phyloP scores from a whole-genome alignment of 2,329 filamentous ascomycete species.

The Pyricularia pennisetigena region DNA sequence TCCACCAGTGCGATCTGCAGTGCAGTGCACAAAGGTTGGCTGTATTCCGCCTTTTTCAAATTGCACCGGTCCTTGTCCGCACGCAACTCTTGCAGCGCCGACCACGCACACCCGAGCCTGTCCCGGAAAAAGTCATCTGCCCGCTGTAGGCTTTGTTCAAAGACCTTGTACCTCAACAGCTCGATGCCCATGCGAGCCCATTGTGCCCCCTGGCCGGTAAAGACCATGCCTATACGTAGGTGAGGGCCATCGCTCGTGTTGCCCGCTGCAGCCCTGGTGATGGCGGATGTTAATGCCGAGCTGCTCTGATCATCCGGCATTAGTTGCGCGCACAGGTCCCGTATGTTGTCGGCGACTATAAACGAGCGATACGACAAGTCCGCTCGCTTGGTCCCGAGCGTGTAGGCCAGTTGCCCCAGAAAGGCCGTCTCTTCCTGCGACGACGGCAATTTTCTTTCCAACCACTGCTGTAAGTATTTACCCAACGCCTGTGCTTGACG shows the following conservation, averaged over 20 bases:
- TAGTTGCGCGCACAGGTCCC: not conserved
- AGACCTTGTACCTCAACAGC: constrained; percentile 13
- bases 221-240: constrained; percentile 15
- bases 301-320: not conserved
- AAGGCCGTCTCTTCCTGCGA: constrained; percentile 7
- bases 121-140: constrained; percentile 9
- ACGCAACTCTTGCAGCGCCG: constrained; percentile 16
- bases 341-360: constrained; percentile 1
- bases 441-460: not conserved
- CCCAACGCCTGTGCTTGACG: not conserved
- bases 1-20: constrained; percentile 10
- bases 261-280: constrained; percentile 4
- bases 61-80: constrained; percentile 8
- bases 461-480: not conserved
- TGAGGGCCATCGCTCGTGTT: not conserved
- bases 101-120: constrained; percentile 19
- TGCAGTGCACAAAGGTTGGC: constrained; percentile 10
- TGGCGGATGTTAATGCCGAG: not conserved
- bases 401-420: constrained; percentile 14
- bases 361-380: constrained; percentile 9
- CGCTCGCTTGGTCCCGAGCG: constrained; percentile 16
- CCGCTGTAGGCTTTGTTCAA: constrained; percentile 12
- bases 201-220: constrained; percentile 21
- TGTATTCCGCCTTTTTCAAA: constrained; percentile 17
- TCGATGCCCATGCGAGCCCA: constrained; percentile 18